phyloP scores from a whole-genome alignment of 352 stramenopile genomes.

The Detonula confervacea region DNA sequence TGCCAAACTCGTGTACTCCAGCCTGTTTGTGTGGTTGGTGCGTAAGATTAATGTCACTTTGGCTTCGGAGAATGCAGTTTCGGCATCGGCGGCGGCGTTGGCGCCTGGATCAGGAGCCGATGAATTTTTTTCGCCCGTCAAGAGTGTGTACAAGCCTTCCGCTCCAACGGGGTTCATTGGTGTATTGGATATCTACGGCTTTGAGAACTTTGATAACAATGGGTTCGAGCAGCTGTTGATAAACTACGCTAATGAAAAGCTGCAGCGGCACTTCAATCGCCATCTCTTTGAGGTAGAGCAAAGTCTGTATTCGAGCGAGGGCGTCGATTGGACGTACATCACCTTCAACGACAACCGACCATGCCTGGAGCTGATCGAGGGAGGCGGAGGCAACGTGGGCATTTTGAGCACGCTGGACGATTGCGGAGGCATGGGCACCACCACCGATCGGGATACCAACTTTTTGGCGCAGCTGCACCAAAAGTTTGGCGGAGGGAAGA shows the following conservation, averaged over 20 bases:
- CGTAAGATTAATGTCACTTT: slow-evolving; percentile 88
- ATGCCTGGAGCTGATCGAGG: slow-evolving; percentile 86
- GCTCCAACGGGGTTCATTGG: slow-evolving; percentile 82
- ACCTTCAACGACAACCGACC: slow-evolving; percentile 86
- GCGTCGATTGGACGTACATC: slow-evolving; percentile 86
- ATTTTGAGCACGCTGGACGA: slow-evolving; percentile 84
- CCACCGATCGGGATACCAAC: slow-evolving; percentile 82
- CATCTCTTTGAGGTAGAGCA: slow-evolving; percentile 88
- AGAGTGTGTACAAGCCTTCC: slow-evolving; percentile 9
- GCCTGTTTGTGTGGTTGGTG: slow-evolving; percentile 98
- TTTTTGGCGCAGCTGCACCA: slow-evolving; percentile 84
- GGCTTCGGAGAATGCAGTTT: slow-evolving; percentile 35
- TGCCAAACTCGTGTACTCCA: slow-evolving; percentile 96
- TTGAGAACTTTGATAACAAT: slow-evolving; percentile 89
- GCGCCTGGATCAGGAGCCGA: neutral
- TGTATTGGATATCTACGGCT: slow-evolving; percentile 90
- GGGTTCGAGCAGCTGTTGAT: slow-evolving; percentile 90
- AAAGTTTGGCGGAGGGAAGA: slow-evolving; percentile 63
- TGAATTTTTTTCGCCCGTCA: slow-evolving; percentile 34
- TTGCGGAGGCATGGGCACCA: slow-evolving; percentile 81
- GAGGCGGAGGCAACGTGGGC: slow-evolving; percentile 63
- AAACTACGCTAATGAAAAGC: slow-evolving; percentile 89
- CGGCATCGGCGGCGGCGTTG: neutral
- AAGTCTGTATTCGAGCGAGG: slow-evolving; percentile 80
- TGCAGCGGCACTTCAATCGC: slow-evolving; percentile 87